A percentile compares a stretch with the other conserved stretches of the same genome.
These are phyloP conservation scores for Batkoa obscura DNA, from an alignment of 371 early-diverging fungal species.

Conservation along the genomic window DNA sequence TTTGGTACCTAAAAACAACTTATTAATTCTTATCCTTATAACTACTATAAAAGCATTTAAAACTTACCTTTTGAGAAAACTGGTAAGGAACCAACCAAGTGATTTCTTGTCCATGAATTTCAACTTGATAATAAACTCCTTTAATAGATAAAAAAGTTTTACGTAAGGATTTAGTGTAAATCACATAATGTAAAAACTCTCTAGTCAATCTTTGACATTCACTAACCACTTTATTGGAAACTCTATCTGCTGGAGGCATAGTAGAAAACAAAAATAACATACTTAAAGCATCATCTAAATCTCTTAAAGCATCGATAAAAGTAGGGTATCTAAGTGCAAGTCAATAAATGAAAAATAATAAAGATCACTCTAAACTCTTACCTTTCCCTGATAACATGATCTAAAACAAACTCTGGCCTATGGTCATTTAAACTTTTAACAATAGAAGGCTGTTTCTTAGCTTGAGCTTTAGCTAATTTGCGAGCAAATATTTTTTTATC, in stretches of 20 bases:
- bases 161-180: constrained; percentile 51
- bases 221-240: constrained; percentile 35
- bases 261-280: constrained; percentile 84
- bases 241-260: constrained; percentile 52
- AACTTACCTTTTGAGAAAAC: constrained; percentile 57
- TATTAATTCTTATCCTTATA: too few species aligned
- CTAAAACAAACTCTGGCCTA: constrained; percentile 63
- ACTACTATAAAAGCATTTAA: too few species aligned
- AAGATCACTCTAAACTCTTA: constrained; percentile 9
- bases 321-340: constrained; percentile 54
- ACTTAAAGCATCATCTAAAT: constrained; percentile 90
- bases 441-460: constrained; percentile 51
- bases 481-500: constrained; percentile 70
- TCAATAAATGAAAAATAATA: not conserved
- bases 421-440: constrained; percentile 53
- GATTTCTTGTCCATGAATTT: constrained; percentile 79
- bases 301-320: constrained; percentile 84
- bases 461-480: constrained; percentile 67
- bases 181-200: constrained; percentile 85
- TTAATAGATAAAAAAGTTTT: constrained; percentile 92
- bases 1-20: constrained; percentile 35
- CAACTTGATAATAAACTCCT: constrained; percentile 96
- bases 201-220: constrained; percentile 61
- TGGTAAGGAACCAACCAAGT: constrained; percentile 93
- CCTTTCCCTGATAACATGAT: constrained; percentile 89